phyloP scores from a whole-genome alignment of 306 rosid species.

The Adenanthera pavonina region DNA sequence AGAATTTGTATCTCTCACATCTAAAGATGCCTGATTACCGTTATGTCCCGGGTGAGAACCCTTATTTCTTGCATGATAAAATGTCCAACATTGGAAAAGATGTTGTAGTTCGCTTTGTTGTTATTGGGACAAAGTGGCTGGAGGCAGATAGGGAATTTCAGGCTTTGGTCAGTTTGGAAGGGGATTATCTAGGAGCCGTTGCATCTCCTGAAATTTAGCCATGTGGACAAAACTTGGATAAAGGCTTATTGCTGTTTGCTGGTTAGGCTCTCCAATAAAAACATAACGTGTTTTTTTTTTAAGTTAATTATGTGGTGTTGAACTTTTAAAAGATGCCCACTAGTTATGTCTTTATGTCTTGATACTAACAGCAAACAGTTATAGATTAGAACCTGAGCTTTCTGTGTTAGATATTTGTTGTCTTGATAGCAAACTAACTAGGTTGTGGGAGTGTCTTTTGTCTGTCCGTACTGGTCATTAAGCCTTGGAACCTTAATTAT shows the following conservation, averaged over 20 bases:
- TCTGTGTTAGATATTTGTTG: not conserved
- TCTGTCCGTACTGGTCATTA: not conserved
- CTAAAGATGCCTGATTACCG: constrained; percentile 77
- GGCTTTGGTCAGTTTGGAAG: constrained; percentile 87
- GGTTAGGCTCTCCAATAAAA: not conserved
- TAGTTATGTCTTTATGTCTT: not conserved
- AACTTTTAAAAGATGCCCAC: not conserved
- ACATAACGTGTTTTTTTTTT: too few relatives aligned
- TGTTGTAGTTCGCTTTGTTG: constrained; percentile 63
- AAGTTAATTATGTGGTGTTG: constrained; percentile 1
- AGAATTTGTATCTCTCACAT: constrained; percentile 68
- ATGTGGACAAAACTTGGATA: not conserved
- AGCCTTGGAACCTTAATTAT: constrained; percentile 24
- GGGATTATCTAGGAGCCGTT: constrained; percentile 80
- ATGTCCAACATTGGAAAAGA: constrained; percentile 70
- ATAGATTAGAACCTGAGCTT: not conserved
- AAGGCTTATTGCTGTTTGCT: not conserved
- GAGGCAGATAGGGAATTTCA: constrained; percentile 91
- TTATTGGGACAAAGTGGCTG: constrained; percentile 87
- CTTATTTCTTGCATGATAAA: constrained; percentile 66
- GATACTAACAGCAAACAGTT: too few relatives aligned
- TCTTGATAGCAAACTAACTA: constrained; percentile 2
- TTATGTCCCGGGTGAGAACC: constrained; percentile 72
- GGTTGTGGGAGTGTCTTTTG: not conserved
- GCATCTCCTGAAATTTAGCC: constrained; percentile 44